Evolutionary conservation across 306 rosid species (phyloP).

Genomic region (Vigna radiata): DNA sequence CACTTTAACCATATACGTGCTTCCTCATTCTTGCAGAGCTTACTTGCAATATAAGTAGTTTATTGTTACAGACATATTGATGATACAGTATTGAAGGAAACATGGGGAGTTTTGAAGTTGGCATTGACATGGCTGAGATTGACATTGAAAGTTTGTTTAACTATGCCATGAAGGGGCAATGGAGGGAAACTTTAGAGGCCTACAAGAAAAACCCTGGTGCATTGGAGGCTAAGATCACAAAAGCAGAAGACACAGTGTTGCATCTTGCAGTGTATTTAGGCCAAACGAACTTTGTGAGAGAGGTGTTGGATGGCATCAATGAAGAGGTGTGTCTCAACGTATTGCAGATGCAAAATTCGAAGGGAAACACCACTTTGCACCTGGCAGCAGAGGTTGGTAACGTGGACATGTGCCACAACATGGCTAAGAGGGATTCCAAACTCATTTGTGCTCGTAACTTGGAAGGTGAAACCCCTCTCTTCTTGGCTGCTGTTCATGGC

Average conservation of each 20-base stretch:
- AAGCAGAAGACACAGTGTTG: slow-evolving; percentile 50
- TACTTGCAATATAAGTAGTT: background rate
- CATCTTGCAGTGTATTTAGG: slow-evolving; percentile 49
- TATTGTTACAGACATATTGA: background rate
- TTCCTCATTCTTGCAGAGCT: slow-evolving; percentile 1
- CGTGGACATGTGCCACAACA: slow-evolving; percentile 42
- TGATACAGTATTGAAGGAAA: background rate
- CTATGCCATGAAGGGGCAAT: slow-evolving; percentile 48
- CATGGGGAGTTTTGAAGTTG: background rate
- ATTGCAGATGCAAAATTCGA: slow-evolving; percentile 40
- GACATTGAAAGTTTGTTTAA: slow-evolving; percentile 43
- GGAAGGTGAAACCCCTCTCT: slow-evolving; percentile 52
- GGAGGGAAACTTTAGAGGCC: slow-evolving; percentile 42
- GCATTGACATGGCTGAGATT: slow-evolving; percentile 37
- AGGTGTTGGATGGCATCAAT: slow-evolving; percentile 37
- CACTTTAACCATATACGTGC: background rate
- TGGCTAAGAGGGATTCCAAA: slow-evolving; percentile 38
- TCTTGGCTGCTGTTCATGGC: slow-evolving; percentile 56
- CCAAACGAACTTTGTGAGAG: slow-evolving; percentile 42
- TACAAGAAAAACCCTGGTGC: slow-evolving; percentile 29
- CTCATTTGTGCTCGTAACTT: slow-evolving; percentile 40
- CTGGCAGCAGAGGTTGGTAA: slow-evolving; percentile 59
- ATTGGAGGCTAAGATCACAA: slow-evolving; percentile 51
- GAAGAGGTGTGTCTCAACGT: slow-evolving; percentile 23
- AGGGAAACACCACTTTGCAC: slow-evolving; percentile 57